phyloP scores from a whole-genome alignment of 768 basidiomycete genomes.

The Boletellus emodensis region DNA sequence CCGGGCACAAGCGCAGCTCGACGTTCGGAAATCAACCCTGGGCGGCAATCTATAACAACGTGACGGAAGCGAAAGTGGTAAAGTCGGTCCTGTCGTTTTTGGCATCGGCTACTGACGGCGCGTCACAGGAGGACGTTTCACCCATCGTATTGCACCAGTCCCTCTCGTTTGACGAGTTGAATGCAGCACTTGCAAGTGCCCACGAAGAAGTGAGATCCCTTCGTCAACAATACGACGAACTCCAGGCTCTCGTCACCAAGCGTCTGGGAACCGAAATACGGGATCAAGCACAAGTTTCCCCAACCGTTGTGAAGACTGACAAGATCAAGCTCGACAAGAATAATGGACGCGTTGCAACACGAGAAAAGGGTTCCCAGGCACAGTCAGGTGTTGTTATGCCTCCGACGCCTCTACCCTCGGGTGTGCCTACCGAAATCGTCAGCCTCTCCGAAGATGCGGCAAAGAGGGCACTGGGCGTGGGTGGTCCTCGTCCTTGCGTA shows the following conservation, averaged over 20 bases:
- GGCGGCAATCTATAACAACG: constrained; percentile 8
- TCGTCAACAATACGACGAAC: constrained; percentile 25
- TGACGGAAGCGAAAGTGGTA: constrained; percentile 7
- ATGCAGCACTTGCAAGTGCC: constrained; percentile 20
- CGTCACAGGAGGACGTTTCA: constrained; percentile 7
- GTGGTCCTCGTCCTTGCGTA: not conserved
- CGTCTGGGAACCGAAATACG: constrained; percentile 5
- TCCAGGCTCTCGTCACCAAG: constrained; percentile 16
- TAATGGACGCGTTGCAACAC: not conserved
- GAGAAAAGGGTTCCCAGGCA: not conserved
- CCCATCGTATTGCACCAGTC: constrained; percentile 3
- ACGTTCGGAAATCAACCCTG: constrained; percentile 21
- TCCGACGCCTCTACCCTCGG: not conserved
- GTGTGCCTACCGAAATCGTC: constrained; percentile 13
- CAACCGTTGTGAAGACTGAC: not conserved
- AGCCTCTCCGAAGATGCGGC: constrained; percentile 22
- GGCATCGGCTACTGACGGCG: constrained; percentile 1
- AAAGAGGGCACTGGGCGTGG: constrained; percentile 20
- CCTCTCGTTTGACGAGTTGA: constrained; percentile 25
- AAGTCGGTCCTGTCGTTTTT: constrained; percentile 1
- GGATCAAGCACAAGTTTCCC: not conserved
- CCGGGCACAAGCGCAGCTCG: constrained; percentile 20
- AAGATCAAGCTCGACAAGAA: not conserved
- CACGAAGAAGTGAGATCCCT: constrained; percentile 25
- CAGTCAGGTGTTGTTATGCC: not conserved